Evolutionary conservation across 164 flowering plant species (phyloP), one percentile per base, ranked within the genome.

Genomic region (Platanus orientalis): DNA sequence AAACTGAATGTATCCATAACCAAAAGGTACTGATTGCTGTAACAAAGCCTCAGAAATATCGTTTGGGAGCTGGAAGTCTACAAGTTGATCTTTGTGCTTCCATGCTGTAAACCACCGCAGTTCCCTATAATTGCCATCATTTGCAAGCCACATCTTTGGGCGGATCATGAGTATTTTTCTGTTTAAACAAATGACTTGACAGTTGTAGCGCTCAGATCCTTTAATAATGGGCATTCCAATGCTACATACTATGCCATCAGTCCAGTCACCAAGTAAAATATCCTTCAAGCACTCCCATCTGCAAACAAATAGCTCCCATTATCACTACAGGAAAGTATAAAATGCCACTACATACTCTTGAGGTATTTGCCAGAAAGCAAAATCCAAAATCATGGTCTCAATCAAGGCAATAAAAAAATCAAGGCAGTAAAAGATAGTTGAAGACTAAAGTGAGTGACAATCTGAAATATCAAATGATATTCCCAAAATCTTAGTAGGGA

Each of bases 281-380:
- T 88, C 94, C 60, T 86, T 86, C 71, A 91, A 75, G 71, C 99
- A 91, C 29, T 94, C 99, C 97, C 98, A 94, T 52, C 98, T 94
- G 85, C 80, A 76, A 30, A 17, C 49, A 42, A 42, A 60, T 27
- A 13, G n/a, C 49, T n/a, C 27, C 24, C 63, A 42, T 7, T 17
- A 19, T 59, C 16, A 56, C 26, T 11, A 14, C 20, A 45, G 4
- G 27, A 17, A 47, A 26, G 23, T 26, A 36, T 52, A 42, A 44
- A 23, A 44, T 28, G 7, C 6, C 12, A 44, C 19, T 29, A 49
- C 20, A 47, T 3, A 21, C 23, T 34, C n/a, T 25, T 30, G 44
- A 20, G 24, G 34, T 54, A 2, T 6, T 12, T 28, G 42, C 40
- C n/a, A 21, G 19, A 30, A 20, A 49, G 11, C n/a, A 17, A 27